phyloP scores from a whole-genome alignment of 2,329 filamentous ascomycete species.

The Diatrype stigma region DNA sequence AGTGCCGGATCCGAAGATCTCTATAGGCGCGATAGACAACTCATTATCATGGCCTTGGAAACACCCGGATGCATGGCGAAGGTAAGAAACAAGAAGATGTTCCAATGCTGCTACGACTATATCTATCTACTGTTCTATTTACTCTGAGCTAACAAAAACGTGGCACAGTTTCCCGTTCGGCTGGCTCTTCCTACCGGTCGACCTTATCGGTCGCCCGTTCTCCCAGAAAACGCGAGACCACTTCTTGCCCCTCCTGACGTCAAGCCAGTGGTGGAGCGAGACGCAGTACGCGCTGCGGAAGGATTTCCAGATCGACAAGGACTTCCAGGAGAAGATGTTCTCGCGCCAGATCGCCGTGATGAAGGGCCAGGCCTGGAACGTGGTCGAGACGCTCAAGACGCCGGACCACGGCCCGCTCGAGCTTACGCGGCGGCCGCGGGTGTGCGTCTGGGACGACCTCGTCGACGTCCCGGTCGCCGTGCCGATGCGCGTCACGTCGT shows the following conservation, averaged over 20 bases:
- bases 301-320: constrained; percentile 86
- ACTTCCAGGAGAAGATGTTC: constrained; percentile 99
- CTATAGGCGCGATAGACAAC: constrained; percentile 93
- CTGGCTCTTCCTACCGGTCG: constrained; percentile 96
- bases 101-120: background rate
- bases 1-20: constrained; percentile 55
- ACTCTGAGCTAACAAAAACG: background rate
- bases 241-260: constrained; percentile 92
- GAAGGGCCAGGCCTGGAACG: constrained; percentile 99
- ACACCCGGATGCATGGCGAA: constrained; percentile 83
- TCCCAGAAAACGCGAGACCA: constrained; percentile 90
- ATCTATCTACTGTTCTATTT: background rate
- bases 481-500: constrained; percentile 77
- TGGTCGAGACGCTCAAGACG: constrained; percentile 93
- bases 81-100: constrained; percentile 28
- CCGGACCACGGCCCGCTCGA: constrained; percentile 90
- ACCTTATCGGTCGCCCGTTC: constrained; percentile 92
- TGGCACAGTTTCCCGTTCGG: constrained; percentile 87
- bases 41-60: constrained; percentile 99
- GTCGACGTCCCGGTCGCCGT: constrained; percentile 95
- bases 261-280: constrained; percentile 94
- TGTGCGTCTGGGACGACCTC: constrained; percentile 97
- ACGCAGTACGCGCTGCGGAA: constrained; percentile 82
- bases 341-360: constrained; percentile 97
- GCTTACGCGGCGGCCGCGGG: constrained; percentile 81